Evolutionary conservation across 129 eudicot species (phyloP).

Genomic region (Helianthus tuberosus): DNA sequence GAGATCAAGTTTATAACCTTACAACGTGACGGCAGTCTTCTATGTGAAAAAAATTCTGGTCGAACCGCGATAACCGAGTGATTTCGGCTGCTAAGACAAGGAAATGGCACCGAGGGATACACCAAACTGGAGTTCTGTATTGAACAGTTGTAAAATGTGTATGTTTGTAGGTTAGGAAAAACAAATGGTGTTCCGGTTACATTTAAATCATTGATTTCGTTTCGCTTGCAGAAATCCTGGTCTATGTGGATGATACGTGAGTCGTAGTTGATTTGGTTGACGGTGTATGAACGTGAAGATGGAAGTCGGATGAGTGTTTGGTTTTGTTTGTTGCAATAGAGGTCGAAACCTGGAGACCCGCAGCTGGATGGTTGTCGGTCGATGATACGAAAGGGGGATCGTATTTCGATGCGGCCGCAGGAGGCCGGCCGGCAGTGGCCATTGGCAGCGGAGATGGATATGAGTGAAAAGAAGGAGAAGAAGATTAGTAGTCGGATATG

Average conservation of each 20-base stretch:
- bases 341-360: constrained; percentile 64
- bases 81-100: constrained; percentile 43
- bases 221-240: constrained; percentile 49
- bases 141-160: constrained; percentile 58
- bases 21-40: constrained; percentile 38
- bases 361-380: constrained; percentile 39
- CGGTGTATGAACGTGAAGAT: constrained; percentile 37
- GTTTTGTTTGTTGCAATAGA: constrained; percentile 40
- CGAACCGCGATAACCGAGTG: constrained; percentile 43
- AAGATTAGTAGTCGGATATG: constrained; percentile 14
- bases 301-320: constrained; percentile 42
- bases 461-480: constrained; percentile 6
- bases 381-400: constrained; percentile 56
- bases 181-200: constrained; percentile 32
- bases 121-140: constrained; percentile 1
- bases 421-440: constrained; percentile 25
- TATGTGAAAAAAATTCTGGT: not conserved
- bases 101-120: constrained; percentile 26
- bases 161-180: not conserved
- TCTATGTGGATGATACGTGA: constrained; percentile 37
- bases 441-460: constrained; percentile 13
- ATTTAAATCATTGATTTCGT: constrained; percentile 27
- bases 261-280: constrained; percentile 41
- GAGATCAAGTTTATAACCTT: no score
- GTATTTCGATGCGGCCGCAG: constrained; percentile 33